Evolutionary conservation across 1,139 yeast species (phyloP).

Genomic region (Scheffersomyces titani): DNA sequence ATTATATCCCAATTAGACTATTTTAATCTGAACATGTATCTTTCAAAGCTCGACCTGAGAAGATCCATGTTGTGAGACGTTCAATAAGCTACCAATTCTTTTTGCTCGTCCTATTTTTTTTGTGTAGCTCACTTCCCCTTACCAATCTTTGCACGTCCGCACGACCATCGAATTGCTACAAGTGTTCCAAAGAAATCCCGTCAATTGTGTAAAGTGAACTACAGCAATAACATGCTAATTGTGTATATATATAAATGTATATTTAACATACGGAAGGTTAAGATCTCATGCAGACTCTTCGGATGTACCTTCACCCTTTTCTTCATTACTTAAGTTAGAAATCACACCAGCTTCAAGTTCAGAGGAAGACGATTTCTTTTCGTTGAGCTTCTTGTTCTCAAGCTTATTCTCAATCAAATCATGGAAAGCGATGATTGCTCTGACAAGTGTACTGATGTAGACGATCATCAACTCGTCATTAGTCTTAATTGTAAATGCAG

Average conservation of each 20-base stretch:
- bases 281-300: constrained; percentile 7
- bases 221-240: neutral
- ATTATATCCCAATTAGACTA: constrained; percentile 9
- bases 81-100: neutral
- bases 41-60: neutral
- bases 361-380: constrained; percentile 27
- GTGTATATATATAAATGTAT: neutral
- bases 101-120: neutral
- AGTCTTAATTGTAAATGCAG: constrained; percentile 88
- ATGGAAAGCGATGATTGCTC: constrained; percentile 95
- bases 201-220: neutral
- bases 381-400: constrained; percentile 64
- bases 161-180: neutral
- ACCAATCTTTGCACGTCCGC: neutral
- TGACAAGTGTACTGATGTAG: constrained; percentile 83
- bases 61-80: neutral
- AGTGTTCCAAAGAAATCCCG: neutral
- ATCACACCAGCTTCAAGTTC: constrained; percentile 1
- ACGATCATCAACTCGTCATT: constrained; percentile 96
- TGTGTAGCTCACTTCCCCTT: neutral
- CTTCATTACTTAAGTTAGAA: constrained; percentile 7
- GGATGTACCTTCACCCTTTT: constrained; percentile 9
- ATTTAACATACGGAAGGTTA: neutral
- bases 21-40: neutral
- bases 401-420: constrained; percentile 95